Base-by-base conservation (phyloP, 768 basidiomycete species). In the Rhizopogon salebrosus region DNA sequence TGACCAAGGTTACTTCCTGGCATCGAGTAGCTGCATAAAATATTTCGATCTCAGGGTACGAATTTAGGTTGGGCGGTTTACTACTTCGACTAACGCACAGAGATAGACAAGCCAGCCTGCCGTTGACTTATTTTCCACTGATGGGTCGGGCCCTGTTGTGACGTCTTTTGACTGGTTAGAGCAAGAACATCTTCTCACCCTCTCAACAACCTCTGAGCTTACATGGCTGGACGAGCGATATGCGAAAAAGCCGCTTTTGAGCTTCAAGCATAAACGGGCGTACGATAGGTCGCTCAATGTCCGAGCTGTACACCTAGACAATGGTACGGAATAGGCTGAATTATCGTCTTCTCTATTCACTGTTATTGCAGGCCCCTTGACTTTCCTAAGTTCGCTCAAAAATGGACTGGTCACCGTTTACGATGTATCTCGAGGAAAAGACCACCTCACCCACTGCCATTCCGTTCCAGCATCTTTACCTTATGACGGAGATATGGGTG, bases 191-290 rank as follows among this genome's bases (percentile, higher is more conserved):
- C 64, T 84, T 36, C 60, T 84, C 27, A 76, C 79, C 3, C 57
- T 88, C 3, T 77, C 75, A 27, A 81, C 87, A 1, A 91, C 87
- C 1, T 72, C 70, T 1, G 75, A 85, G 41, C 59, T 91, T 14
- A 57, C 84, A 13, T 92, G 89, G 89, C 63, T 91, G 26, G 89
- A 92, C 60, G 69, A 74, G 26, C 78, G 89, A 29, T 78, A 75
- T 59, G 67, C 76, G n/a, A 63, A 63, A 22, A 80, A 70, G 54
- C 85, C 88, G 6, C 61, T 91, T 3, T 57, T 92, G 8, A 79
- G 77, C 3, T 78, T 78, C 57, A 79, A 75, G 50, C 89, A 92
- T 64, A 70, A 75, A 43, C 74, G 88, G 18, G 71, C 75, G 35
- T 75, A 69, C 43, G 89, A 92, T 62, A 76, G 80, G 18, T 80